Base-by-base conservation (phyloP, 176 grass and related monocot genomes). In the Saccharum officinarum region DNA sequence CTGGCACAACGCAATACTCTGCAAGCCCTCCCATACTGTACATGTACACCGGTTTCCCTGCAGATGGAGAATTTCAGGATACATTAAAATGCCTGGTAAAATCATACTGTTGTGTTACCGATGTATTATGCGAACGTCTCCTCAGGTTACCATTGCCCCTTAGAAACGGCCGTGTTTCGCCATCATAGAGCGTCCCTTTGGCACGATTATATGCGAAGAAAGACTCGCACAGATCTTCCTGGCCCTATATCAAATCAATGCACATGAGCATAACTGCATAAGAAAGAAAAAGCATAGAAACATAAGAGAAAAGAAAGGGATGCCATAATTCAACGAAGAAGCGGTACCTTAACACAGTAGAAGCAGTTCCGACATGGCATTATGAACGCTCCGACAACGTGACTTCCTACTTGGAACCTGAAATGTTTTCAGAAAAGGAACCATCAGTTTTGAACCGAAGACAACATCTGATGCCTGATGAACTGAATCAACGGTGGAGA, bases 281-380 rank as follows among this genome's bases (percentile, higher is more conserved):
- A 65, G 13, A 11, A 64, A 54, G 67, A 73, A 60, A 82, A 87
- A 82, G 13, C 13, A 17, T 61, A 20, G 16, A 28, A 20, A 64
- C 8, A 79, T 1, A 40, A 80, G 8, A 8, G 68, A 36, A 64
- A 69, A 61, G 34, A 63, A 69, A 75, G 17, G 40, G 39, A 36
- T 75, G 4, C 25, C 33, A 12, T 61, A 12, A 17, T 30, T 60
- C 20, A 62, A 73, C 22, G 30, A 79, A 67, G 61, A 69, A n/a
- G 16, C 3, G 65, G 20, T 64, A 95, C 96, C 93, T 98, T 98
- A 28, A 98, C 91, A 87, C 96, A 98, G 83, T 94, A 91, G 82
- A 95, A 94, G 87, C 96, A 98, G 78, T 98, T 98, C 44, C 96
- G 93, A 50, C 96, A 98, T 49, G 96, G 96, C 96, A 98, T 98